A percentile compares a stretch with the other conserved stretches of the same genome.
These are phyloP conservation scores for Trichoderma cornu-damae DNA, from an alignment of 2,329 filamentous ascomycete species.

Conservation along the genomic window DNA sequence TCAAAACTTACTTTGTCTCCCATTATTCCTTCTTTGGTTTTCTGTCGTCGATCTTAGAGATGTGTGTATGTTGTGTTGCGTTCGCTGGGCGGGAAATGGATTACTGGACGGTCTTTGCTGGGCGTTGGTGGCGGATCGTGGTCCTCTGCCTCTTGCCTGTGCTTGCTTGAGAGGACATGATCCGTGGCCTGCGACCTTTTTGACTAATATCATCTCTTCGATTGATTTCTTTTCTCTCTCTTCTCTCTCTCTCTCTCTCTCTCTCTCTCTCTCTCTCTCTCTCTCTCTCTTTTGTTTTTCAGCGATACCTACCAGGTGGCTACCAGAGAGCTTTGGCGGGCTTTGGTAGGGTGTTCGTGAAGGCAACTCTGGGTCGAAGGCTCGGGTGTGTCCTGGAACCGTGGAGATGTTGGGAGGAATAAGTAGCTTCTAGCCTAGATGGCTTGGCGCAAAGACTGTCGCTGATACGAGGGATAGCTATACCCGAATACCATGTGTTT, in stretches of 20 bases:
- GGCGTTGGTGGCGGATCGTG: conserved; percentile 14
- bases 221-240: neutral
- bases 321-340: neutral
- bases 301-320: neutral
- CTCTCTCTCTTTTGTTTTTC: neutral
- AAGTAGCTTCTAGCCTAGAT: conserved; percentile 1
- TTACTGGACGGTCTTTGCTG: conserved; percentile 18
- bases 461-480: conserved; percentile 17
- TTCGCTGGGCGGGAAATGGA: conserved; percentile 14
- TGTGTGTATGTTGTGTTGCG: conserved; percentile 13
- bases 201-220: conserved; percentile 11
- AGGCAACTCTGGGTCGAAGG: neutral
- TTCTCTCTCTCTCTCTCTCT: too few species aligned
- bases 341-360: neutral
- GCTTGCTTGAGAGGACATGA: conserved; percentile 4
- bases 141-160: conserved; percentile 13
- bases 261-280: neutral
- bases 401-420: neutral
- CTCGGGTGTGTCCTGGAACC: neutral
- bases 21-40: neutral
- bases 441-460: conserved; percentile 17
- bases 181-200: neutral
- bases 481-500: conserved; percentile 17
- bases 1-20: neutral
- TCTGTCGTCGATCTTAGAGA: conserved; percentile 15